Base-by-base conservation (phyloP, 1,284 basidiomycete species). In the Volvariella surrecta region DNA sequence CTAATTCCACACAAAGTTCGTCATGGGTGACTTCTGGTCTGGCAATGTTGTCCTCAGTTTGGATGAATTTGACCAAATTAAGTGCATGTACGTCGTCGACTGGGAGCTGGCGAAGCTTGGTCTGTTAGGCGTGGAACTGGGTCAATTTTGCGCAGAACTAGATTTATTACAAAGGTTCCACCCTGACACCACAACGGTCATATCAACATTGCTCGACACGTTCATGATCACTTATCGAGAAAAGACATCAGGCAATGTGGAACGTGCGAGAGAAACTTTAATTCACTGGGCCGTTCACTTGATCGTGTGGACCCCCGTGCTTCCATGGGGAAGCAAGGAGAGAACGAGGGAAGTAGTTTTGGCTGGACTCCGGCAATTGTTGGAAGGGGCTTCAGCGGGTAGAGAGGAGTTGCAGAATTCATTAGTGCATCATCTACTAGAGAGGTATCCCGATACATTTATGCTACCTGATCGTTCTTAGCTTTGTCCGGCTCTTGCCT, bases 1-100 rank as follows among this genome's bases (percentile, higher is more conserved):
- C 19, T 34, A 39, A 40, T 50, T 17, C 43, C 45, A 18, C 46
- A 55, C 48, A 1, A 52, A 73, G 52, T 59, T 67, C 39, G 61
- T 65, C 8, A 73, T 74, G 73, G 79, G 79, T 1, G 79, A 82
- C 53, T 76, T 82, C 50, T 82, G 80, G 79, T 70, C 79, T 1
- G 80, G 79, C 0, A 82, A 82, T 50, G 52, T 81, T 32, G 57
- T 79, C 40, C 51, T 79, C 15, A 52, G 49, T 13, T 49, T 66
- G 4, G 55, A 56, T 17, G 45, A 51, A 43, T 45, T 52, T n/a
- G 52, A 49, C 13, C 50, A 52, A 1, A 47, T 73, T 32, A 57
- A 64, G 48, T 63, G 58, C 9, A 49, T 76, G n/a, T 66, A 58
- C 40, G 61, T 80, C 22, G 50, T 80, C 37, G 78, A 82, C 54